A percentile compares a stretch with the other conserved stretches of the same genome.
Conservation (phyloP, 345 rosid genomes). For the Euphorbia lathyris region DNA sequence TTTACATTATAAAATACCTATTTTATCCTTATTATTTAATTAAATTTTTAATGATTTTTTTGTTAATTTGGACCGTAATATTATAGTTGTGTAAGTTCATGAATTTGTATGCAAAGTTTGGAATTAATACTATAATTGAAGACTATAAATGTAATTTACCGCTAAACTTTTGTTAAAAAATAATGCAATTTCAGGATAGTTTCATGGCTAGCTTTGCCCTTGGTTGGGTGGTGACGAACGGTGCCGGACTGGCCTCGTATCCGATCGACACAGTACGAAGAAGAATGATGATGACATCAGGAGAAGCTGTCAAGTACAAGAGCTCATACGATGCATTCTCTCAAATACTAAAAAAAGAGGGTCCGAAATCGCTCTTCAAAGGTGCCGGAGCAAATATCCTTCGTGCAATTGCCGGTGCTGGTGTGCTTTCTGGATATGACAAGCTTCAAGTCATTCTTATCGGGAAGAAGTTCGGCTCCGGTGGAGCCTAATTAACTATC, state of each 20-base stretch:
- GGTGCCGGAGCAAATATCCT: conserved; percentile 37
- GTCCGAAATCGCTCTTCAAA: conserved; percentile 31
- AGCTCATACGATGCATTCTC: conserved; percentile 28
- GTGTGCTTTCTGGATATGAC: conserved; percentile 35
- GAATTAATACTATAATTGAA: too few relatives aligned
- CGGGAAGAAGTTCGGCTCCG: conserved; percentile 29
- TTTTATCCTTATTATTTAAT: too few relatives aligned
- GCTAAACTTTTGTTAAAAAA: too few relatives aligned
- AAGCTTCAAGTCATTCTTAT: conserved; percentile 28
- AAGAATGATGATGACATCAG: conserved; percentile 38
- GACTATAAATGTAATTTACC: too few relatives aligned
- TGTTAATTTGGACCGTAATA: too few relatives aligned
- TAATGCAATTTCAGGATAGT: conserved; percentile 25
- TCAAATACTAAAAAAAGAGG: conserved; percentile 30
- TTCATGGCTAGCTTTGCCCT: conserved; percentile 34
- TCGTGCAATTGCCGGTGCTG: conserved; percentile 33
- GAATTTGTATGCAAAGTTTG: too few relatives aligned
- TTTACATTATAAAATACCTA: too few relatives aligned
- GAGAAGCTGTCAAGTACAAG: conserved; percentile 35
- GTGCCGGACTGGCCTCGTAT: conserved; percentile 26
- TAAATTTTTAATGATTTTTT: too few relatives aligned
- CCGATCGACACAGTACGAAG: conserved; percentile 30
- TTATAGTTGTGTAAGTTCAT: too few relatives aligned
- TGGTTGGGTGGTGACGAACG: conserved; percentile 31
- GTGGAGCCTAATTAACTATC: conserved; percentile 18